phyloP scores from a whole-genome alignment of 2,329 filamentous ascomycete species.

The Trichoderma citrinoviride region DNA sequence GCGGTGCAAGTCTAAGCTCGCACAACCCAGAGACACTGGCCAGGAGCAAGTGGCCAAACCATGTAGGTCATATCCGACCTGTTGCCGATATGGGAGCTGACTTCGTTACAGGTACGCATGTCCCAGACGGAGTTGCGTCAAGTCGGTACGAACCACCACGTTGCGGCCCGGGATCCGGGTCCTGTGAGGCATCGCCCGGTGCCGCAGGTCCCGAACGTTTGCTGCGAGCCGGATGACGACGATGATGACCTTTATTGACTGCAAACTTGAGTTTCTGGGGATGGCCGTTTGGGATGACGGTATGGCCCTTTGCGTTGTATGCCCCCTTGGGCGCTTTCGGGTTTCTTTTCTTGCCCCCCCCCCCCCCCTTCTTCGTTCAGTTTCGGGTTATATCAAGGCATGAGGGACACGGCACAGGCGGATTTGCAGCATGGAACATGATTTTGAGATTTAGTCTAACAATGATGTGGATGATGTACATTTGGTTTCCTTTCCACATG shows the following conservation, averaged over 20 bases:
- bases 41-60: slow-evolving; percentile 29
- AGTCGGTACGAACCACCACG: not conserved
- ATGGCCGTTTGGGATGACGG: too few species aligned
- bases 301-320: too few species aligned
- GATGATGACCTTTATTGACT: slow-evolving; percentile 5
- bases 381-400: not conserved
- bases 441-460: slow-evolving; percentile 13
- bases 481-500: not conserved
- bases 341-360: too few species aligned
- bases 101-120: slow-evolving; percentile 9
- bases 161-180: slow-evolving; percentile 21
- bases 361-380: not conserved
- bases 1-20: not conserved
- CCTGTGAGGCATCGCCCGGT: slow-evolving; percentile 25
- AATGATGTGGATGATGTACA: slow-evolving; percentile 2
- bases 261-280: too few species aligned
- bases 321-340: too few species aligned
- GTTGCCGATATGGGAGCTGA: not conserved
- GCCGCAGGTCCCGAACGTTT: slow-evolving; percentile 11
- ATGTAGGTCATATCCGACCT: not conserved
- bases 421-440: not conserved
- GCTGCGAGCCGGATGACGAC: slow-evolving; percentile 28
- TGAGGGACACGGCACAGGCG: not conserved
- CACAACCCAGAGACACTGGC: not conserved
- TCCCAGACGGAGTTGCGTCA: not conserved